Evolutionary conservation across 495 filamentous ascomycete species (phyloP), one percentile per base, ranked within the genome.

Genomic region (Penicillium salamii): DNA sequence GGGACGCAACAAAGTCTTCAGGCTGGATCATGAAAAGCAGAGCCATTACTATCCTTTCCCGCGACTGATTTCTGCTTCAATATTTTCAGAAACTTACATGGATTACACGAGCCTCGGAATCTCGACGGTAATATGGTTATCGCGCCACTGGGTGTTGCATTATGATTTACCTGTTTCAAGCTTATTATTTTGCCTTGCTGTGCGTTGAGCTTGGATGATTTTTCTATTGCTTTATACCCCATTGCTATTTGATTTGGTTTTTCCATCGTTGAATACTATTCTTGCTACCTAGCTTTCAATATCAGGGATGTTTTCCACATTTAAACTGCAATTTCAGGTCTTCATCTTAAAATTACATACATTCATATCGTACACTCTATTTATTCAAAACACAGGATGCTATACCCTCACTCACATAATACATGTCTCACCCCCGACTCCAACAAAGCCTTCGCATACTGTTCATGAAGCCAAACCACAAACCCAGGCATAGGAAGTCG

Each of bases 381-480:
- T 32, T 11, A 32, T 26, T 3, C 4, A 26, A 26, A 26, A 26
- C 23, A 26, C 23, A 26, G 3, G 23, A 12, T 3, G 29, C 29
- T 38, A 2, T 19, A 17, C 4, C 8, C 1, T 20, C 15, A 19
- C 1, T 20, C 35, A 4, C 8, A 5, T 2, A 38, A 17, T 8
- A 47, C 34, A 12, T 43, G 8, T 19, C 24, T 24, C 1, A 50
- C 31, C 7, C 55, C 56, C 12, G 43, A 52, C 36, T 41, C 44
- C 34, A 59, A 42, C 14, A 59, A 33, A 11, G 41, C 44, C 28
- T 50, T 59, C 2, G 56, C 52, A 52, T 59, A 55, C 44, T 35
- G 43, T 23, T 54, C 48, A 61, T 87, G 83, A 52, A 74, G 35
- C 62, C 70, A 71, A 49, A 76, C 68, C 20, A 79, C 70, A 62